A percentile compares a stretch with the other conserved stretches of the same genome.
phyloP scores from a whole-genome alignment of 1,284 basidiomycete genomes.

The Cryptococcus sp. region DNA sequence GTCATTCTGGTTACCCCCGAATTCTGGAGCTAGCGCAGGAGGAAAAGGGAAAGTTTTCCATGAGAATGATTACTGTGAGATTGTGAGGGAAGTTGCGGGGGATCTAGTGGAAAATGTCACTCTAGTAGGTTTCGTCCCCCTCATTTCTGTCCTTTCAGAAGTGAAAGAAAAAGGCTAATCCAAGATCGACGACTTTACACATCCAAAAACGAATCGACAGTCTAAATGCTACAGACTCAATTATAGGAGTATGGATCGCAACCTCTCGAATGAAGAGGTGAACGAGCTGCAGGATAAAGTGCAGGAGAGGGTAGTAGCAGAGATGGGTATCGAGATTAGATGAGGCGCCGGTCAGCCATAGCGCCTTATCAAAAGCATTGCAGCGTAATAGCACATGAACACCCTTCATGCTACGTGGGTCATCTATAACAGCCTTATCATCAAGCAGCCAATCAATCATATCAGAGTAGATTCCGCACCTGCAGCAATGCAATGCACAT shows the following conservation, averaged over 20 bases:
- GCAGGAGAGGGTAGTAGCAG: constrained; percentile 43
- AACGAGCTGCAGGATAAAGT: constrained; percentile 66
- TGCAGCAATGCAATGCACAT: neutral
- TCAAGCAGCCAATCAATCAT: neutral
- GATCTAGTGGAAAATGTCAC: constrained; percentile 89
- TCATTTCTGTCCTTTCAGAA: neutral
- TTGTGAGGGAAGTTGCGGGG: constrained; percentile 85
- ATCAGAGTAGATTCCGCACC: too few relatives aligned
- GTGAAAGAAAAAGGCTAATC: neutral
- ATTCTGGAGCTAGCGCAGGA: constrained; percentile 6
- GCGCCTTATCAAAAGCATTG: neutral
- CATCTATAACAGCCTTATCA: neutral
- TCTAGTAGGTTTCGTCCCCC: constrained; percentile 57
- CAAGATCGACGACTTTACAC: constrained; percentile 86
- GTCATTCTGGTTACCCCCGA: constrained; percentile 76
- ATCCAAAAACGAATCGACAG: constrained; percentile 77
- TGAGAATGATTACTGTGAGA: constrained; percentile 95
- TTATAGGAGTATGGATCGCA: constrained; percentile 95
- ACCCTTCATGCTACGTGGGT: neutral
- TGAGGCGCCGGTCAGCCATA: constrained; percentile 13
- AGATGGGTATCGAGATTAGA: constrained; percentile 52
- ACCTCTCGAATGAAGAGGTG: constrained; percentile 83
- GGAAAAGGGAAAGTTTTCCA: constrained; percentile 55
- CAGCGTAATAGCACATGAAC: too few relatives aligned
- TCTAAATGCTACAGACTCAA: constrained; percentile 89